phyloP scores from a whole-genome alignment of 306 rosid species.

The Cyclanthera cordifolia region DNA sequence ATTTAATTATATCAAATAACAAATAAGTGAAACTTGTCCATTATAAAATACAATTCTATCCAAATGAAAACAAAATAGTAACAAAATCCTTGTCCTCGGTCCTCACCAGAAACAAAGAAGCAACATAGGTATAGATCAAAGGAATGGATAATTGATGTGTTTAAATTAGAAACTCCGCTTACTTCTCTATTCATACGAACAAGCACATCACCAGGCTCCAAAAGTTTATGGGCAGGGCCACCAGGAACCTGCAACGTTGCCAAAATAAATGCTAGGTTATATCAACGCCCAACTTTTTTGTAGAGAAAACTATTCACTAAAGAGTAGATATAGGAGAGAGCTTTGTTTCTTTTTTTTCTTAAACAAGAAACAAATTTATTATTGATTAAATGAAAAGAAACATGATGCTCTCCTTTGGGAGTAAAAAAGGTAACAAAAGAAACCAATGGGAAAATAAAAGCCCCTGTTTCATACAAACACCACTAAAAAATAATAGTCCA shows the following conservation, averaged over 20 bases:
- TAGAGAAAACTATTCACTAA: not conserved
- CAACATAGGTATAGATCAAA: too few relatives aligned
- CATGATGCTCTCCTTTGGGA: not conserved
- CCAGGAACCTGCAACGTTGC: conserved; percentile 78
- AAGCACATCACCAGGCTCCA: conserved; percentile 96
- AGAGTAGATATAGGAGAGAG: not conserved
- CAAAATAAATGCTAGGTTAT: conserved; percentile 17
- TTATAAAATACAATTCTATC: too few relatives aligned
- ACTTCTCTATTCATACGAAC: conserved; percentile 88
- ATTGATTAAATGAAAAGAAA: not conserved
- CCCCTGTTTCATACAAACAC: not conserved
- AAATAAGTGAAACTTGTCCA: too few relatives aligned
- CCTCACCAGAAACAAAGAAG: too few relatives aligned
- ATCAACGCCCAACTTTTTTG: not conserved
- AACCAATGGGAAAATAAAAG: not conserved
- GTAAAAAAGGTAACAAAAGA: not conserved
- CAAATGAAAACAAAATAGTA: too few relatives aligned
- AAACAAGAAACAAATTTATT: not conserved
- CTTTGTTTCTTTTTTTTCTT: not conserved
- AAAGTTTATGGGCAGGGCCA: conserved; percentile 66
- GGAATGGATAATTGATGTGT: not conserved
- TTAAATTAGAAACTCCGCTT: conserved; percentile 22
- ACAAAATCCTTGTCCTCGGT: too few relatives aligned
- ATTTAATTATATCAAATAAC: too few relatives aligned
- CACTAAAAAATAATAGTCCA: conserved; percentile 9